A percentile compares a stretch with the other conserved stretches of the same genome.
phyloP scores from a whole-genome alignment of 805 yeast genomes.

The Wickerhamiella domercqiae region DNA sequence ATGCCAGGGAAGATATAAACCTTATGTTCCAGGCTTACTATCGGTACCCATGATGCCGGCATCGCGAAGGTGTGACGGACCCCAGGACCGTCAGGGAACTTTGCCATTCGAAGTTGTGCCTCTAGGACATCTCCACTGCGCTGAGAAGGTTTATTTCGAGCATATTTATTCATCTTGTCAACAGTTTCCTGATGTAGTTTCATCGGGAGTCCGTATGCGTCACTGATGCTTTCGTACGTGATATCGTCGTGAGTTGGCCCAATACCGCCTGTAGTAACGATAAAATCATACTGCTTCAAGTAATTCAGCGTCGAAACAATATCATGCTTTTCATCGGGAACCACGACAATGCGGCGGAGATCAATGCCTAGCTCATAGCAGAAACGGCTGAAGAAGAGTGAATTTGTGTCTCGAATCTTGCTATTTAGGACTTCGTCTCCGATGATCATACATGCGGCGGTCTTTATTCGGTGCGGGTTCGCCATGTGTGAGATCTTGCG shows the following conservation, averaged over 20 bases:
- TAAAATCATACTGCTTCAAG: constrained; percentile 46
- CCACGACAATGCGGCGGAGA: constrained; percentile 47
- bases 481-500: not conserved
- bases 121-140: constrained; percentile 28
- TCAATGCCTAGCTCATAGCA: constrained; percentile 58
- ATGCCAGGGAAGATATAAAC: constrained; percentile 73
- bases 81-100: constrained; percentile 39
- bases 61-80: constrained; percentile 26
- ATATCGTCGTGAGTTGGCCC: constrained; percentile 90
- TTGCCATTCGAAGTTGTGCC: constrained; percentile 69
- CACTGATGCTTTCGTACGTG: constrained; percentile 62
- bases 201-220: constrained; percentile 39
- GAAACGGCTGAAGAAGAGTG: constrained; percentile 50
- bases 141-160: constrained; percentile 16
- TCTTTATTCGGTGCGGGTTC: constrained; percentile 8
- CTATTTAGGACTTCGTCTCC: constrained; percentile 87
- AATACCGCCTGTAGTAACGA: constrained; percentile 58
- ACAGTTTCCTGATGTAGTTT: constrained; percentile 42
- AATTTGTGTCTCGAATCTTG: constrained; percentile 67
- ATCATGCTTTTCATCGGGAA: constrained; percentile 62
- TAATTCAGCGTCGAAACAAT: constrained; percentile 37
- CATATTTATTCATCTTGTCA: constrained; percentile 36
- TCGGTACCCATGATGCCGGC: constrained; percentile 68
- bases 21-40: constrained; percentile 49
- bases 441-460: constrained; percentile 34